A percentile compares a stretch with the other conserved stretches of the same genome.
Evolutionary conservation across 2,329 filamentous ascomycete genomes (phyloP).

Genomic region (Neocatenulostroma microsporum): DNA sequence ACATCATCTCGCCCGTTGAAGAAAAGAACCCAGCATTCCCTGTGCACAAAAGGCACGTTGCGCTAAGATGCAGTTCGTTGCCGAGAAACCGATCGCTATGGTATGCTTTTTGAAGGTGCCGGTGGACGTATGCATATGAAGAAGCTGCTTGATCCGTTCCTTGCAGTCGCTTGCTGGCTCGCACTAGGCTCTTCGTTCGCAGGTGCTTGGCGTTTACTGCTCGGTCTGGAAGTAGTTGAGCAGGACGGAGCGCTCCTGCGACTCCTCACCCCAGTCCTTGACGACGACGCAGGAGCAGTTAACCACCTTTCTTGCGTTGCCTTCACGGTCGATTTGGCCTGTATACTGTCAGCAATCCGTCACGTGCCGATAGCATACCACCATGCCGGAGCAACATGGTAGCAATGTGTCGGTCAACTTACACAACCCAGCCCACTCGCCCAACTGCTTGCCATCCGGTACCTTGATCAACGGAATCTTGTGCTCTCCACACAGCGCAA

Average conservation of each 20-base stretch:
- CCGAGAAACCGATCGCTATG: constrained; percentile 1
- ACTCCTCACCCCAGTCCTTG: constrained; percentile 99
- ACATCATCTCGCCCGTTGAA: constrained; percentile 1
- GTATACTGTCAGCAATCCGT: constrained; percentile 4
- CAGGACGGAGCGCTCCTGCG: constrained; percentile 95
- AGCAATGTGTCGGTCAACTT: too few species aligned
- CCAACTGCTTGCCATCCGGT: constrained; percentile 97
- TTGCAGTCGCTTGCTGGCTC: background rate
- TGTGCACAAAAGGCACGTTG: background rate
- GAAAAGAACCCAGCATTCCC: background rate
- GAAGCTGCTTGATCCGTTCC: background rate
- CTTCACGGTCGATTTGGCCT: constrained; percentile 98
- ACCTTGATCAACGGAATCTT: constrained; percentile 99
- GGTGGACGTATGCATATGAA: background rate
- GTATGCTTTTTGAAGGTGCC: constrained; percentile 1
- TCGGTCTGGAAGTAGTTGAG: constrained; percentile 99
- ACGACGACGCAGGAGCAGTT: constrained; percentile 99
- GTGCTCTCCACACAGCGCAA: constrained; percentile 98
- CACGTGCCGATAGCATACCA: background rate
- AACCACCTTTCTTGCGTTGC: constrained; percentile 99
- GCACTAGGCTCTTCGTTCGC: too few species aligned
- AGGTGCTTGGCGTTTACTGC: constrained; percentile 42
- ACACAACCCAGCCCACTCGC: constrained; percentile 99
- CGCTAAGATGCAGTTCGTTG: constrained; percentile 3
- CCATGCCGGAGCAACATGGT: background rate